phyloP scores from a whole-genome alignment of 768 basidiomycete species.

The Rhizopogon vesiculosus region DNA sequence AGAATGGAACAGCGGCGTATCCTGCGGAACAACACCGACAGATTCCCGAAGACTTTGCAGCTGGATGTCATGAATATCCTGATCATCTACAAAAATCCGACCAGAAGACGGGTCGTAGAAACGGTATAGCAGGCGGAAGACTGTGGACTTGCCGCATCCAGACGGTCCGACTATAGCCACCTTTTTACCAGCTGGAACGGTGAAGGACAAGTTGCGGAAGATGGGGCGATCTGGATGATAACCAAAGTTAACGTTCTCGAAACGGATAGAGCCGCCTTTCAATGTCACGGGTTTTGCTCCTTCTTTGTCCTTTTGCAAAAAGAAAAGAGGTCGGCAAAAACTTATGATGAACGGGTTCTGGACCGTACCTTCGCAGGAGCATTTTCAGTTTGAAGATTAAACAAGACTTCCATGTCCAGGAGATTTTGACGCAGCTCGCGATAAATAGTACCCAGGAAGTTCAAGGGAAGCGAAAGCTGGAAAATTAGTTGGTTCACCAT shows the following conservation, averaged over 20 bases:
- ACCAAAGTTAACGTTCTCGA: conserved; percentile 87
- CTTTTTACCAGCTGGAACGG: conserved; percentile 93
- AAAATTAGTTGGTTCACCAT: conserved; percentile 99
- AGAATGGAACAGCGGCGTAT: conserved; percentile 95
- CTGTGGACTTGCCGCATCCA: conserved; percentile 96
- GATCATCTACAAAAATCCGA: conserved; percentile 81
- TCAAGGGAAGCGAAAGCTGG: conserved; percentile 92
- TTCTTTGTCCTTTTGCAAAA: conserved; percentile 52
- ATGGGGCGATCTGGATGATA: conserved; percentile 93
- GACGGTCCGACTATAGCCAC: conserved; percentile 96
- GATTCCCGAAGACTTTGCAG: conserved; percentile 64
- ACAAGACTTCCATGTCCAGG: conserved; percentile 94
- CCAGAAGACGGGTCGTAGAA: conserved; percentile 89
- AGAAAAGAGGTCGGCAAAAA: background rate
- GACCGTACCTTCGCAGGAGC: conserved; percentile 54
- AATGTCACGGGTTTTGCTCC: conserved; percentile 64
- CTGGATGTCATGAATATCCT: conserved; percentile 73
- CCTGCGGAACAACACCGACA: conserved; percentile 96
- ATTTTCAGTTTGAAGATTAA: conserved; percentile 84
- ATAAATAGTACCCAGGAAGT: conserved; percentile 96
- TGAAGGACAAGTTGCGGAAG: conserved; percentile 83
- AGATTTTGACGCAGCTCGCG: conserved; percentile 95
- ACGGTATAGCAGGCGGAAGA: conserved; percentile 89
- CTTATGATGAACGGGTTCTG: background rate
- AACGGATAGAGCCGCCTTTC: conserved; percentile 82